Conservation (phyloP, 768 basidiomycete species). For the Galerina sulciceps region DNA sequence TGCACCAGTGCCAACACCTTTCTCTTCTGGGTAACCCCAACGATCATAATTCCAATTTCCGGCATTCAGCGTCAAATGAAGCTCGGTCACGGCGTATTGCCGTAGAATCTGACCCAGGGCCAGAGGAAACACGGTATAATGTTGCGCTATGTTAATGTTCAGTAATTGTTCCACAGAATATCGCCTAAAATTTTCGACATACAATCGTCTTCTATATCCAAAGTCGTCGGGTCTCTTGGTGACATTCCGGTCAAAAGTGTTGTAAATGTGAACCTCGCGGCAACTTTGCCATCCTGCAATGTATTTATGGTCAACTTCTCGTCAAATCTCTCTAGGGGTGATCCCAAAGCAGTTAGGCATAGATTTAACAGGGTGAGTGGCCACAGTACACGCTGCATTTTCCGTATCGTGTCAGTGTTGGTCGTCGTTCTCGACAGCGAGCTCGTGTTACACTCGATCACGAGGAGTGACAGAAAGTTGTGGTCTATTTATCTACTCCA, state of each 20-base stretch:
- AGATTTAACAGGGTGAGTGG: slow-evolving; percentile 19
- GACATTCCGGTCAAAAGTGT: slow-evolving; percentile 58
- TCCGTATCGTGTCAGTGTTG: slow-evolving; percentile 13
- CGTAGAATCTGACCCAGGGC: slow-evolving; percentile 86
- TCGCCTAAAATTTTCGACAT: slow-evolving; percentile 9
- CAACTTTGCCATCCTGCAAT: slow-evolving; percentile 82
- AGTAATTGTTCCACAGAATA: background rate
- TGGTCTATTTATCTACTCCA: background rate
- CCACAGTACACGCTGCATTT: slow-evolving; percentile 12
- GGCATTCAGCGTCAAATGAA: slow-evolving; percentile 89
- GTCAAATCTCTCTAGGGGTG: slow-evolving; percentile 48
- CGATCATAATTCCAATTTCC: slow-evolving; percentile 89
- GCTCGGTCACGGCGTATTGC: slow-evolving; percentile 83
- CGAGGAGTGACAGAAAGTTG: slow-evolving; percentile 4
- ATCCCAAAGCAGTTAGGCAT: slow-evolving; percentile 18
- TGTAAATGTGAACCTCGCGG: slow-evolving; percentile 80
- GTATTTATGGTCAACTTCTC: slow-evolving; percentile 51
- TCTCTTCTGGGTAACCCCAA: slow-evolving; percentile 83
- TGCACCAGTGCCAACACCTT: slow-evolving; percentile 82
- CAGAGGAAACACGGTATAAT: slow-evolving; percentile 87
- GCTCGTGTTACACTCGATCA: background rate
- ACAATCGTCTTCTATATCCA: slow-evolving; percentile 55
- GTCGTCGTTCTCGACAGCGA: slow-evolving; percentile 12
- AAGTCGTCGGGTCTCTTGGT: slow-evolving; percentile 59
- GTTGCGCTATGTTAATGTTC: slow-evolving; percentile 58